Evolutionary conservation across 768 basidiomycete species (phyloP).

Genomic region (Strobilomyces dryophilus): DNA sequence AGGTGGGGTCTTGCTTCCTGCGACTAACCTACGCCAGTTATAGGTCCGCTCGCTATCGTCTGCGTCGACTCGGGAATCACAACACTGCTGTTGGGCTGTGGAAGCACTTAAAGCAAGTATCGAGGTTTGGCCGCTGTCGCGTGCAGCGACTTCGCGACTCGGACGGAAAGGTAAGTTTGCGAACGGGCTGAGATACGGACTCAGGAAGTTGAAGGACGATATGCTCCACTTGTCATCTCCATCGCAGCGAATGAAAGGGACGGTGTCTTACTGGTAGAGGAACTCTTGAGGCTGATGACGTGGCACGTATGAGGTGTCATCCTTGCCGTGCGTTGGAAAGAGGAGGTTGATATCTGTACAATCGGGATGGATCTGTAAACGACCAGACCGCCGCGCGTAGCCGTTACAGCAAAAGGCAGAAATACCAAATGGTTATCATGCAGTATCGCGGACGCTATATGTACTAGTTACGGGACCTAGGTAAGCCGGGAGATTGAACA

Average conservation of each 20-base stretch:
- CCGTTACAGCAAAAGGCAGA: too few relatives aligned
- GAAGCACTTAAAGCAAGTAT: too few relatives aligned
- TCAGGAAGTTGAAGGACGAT: slow-evolving; percentile 39
- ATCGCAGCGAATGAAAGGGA: slow-evolving; percentile 35
- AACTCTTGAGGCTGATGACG: slow-evolving; percentile 40
- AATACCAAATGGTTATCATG: too few relatives aligned
- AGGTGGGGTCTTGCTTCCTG: slow-evolving; percentile 85
- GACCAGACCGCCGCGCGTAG: too few relatives aligned
- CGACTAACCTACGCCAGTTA: slow-evolving; percentile 83
- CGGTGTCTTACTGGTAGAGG: slow-evolving; percentile 38
- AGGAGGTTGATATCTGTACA: slow-evolving; percentile 36
- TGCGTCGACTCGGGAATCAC: slow-evolving; percentile 49
- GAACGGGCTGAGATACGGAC: slow-evolving; percentile 66
- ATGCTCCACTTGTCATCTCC: slow-evolving; percentile 32
- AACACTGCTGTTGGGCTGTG: slow-evolving; percentile 3
- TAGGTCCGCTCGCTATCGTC: slow-evolving; percentile 89
- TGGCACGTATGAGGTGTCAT: slow-evolving; percentile 44
- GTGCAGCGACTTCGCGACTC: too few relatives aligned
- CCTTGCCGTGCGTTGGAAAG: slow-evolving; percentile 35
- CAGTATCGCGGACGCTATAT: too few relatives aligned
- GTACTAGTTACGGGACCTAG: slow-evolving; percentile 10
- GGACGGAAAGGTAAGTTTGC: slow-evolving; percentile 48
- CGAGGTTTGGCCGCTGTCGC: too few relatives aligned
- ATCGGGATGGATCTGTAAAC: slow-evolving; percentile 27
- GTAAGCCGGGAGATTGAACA: slow-evolving; percentile 32